These are phyloP conservation scores for Monsonia emarginata DNA, from an alignment of 441 rosid species.

Conservation along the genomic window DNA sequence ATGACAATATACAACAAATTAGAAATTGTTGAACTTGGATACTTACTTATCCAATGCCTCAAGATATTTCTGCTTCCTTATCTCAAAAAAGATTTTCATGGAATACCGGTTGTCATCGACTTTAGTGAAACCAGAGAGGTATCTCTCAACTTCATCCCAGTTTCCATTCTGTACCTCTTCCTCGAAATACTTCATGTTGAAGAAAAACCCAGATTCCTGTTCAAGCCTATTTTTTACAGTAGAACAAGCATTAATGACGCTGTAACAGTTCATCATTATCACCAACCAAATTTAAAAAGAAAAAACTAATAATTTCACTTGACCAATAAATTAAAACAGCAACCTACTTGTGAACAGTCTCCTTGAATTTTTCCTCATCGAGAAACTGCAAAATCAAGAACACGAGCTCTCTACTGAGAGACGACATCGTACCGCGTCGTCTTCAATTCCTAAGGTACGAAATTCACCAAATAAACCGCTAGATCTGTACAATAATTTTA, in stretches of 20 bases:
- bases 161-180: constrained; percentile 77
- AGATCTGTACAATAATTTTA: constrained; percentile 56
- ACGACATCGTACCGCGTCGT: constrained; percentile 47
- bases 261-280: neutral
- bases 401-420: constrained; percentile 69
- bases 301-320: too few species aligned
- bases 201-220: constrained; percentile 74
- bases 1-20: neutral
- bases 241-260: constrained; percentile 2
- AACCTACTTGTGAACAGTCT: constrained; percentile 56
- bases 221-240: constrained; percentile 38
- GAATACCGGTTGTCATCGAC: constrained; percentile 76
- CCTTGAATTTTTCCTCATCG: constrained; percentile 71
- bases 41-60: constrained; percentile 74
- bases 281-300: neutral
- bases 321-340: neutral
- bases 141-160: constrained; percentile 84
- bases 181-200: constrained; percentile 66
- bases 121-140: constrained; percentile 71
- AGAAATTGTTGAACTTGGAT: neutral
- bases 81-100: constrained; percentile 80
- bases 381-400: constrained; percentile 76
- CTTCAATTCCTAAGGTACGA: constrained; percentile 25
- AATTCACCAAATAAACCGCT: constrained; percentile 25
- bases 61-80: constrained; percentile 72